These are phyloP conservation scores for Seiridium unicorne DNA, from an alignment of 2,329 filamentous ascomycete genomes.

Conservation along the genomic window DNA sequence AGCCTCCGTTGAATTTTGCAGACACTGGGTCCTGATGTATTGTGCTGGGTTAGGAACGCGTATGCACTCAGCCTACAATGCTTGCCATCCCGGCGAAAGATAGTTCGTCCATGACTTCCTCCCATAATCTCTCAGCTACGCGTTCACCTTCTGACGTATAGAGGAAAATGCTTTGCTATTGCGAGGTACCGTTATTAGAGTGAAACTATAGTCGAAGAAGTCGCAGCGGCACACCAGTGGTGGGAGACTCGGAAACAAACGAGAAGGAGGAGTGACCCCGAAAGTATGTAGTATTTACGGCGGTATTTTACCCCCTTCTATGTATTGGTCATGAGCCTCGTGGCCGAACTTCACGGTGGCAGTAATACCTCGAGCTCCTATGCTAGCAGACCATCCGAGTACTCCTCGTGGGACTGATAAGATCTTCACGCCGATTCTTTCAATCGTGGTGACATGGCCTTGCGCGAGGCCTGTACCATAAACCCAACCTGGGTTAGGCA, in stretches of 20 bases:
- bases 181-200: background rate
- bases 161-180: background rate
- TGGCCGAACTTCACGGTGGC: slow-evolving; percentile 13
- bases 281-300: slow-evolving; percentile 4
- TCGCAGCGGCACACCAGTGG: background rate
- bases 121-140: background rate
- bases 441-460: background rate
- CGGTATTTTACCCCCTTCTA: slow-evolving; percentile 10
- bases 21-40: too few relatives aligned
- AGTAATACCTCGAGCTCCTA: slow-evolving; percentile 10
- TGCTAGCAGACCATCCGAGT: background rate
- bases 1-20: too few relatives aligned
- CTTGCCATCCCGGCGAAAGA: background rate
- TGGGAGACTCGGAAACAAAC: background rate
- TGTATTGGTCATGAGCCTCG: slow-evolving; percentile 12
- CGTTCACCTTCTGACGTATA: background rate
- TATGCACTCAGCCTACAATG: too few relatives aligned
- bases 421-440: background rate
- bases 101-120: background rate
- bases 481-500: slow-evolving; percentile 17
- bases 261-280: too few relatives aligned
- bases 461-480: slow-evolving; percentile 10
- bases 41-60: too few relatives aligned
- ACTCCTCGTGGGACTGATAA: background rate
- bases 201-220: background rate